Evolutionary conservation across 108 stramenopile genomes (phyloP).

Genomic region (Cyclotella cryptica): DNA sequence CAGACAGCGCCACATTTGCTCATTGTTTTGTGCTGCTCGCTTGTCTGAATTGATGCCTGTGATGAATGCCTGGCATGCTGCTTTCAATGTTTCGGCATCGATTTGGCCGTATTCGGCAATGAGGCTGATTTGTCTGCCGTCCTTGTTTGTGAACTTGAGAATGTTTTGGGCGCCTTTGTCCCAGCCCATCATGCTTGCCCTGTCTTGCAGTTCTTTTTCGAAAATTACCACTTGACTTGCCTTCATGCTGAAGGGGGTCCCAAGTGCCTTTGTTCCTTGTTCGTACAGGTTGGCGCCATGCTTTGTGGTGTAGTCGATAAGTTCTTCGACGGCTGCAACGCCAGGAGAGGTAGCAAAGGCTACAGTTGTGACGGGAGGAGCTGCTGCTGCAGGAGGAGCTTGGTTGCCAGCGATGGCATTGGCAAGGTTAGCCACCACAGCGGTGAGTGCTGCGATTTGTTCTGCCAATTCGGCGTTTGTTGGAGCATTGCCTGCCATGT

Average conservation of each 20-base stretch:
- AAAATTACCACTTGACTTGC: neutral
- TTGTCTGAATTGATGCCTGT: neutral
- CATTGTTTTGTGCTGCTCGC: slow-evolving; percentile 7
- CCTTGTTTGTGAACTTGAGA: slow-evolving; percentile 5
- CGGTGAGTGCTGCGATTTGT: too few relatives aligned
- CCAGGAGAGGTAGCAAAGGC: neutral
- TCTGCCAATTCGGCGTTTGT: too few relatives aligned
- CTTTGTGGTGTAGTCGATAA: neutral
- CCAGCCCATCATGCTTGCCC: neutral
- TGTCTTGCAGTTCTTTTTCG: neutral
- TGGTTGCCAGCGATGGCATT: neutral
- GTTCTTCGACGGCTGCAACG: neutral
- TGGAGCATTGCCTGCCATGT: too few relatives aligned
- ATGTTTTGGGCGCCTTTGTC: neutral
- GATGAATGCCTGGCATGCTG: neutral
- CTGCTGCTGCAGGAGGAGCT: neutral
- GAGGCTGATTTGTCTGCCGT: neutral
- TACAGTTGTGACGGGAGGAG: neutral
- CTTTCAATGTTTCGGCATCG: neutral
- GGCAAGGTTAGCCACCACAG: too few relatives aligned
- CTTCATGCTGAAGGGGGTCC: too few relatives aligned
- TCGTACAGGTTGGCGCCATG: neutral
- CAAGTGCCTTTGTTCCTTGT: too few relatives aligned
- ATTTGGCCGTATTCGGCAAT: slow-evolving; percentile 3
- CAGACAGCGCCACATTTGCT: neutral